These are phyloP conservation scores for Kluyveromyces dobzhanskii DNA, from an alignment of 805 yeast genomes.

Conservation along the genomic window DNA sequence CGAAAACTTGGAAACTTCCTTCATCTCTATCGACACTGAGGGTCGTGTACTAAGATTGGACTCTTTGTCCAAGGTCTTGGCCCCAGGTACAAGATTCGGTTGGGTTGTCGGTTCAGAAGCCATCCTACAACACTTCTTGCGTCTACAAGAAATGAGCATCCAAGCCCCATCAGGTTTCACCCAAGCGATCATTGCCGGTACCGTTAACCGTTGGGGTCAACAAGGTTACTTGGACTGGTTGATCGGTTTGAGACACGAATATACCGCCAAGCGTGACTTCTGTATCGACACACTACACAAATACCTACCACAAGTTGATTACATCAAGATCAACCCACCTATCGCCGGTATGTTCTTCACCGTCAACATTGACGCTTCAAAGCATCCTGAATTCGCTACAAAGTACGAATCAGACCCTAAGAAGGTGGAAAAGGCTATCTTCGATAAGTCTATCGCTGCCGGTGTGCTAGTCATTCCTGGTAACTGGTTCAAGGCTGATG, in stretches of 20 bases:
- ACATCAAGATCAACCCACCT: conserved; percentile 44
- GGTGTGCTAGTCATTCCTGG: conserved; percentile 78
- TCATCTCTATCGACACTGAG: conserved; percentile 66
- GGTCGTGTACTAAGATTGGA: conserved; percentile 88
- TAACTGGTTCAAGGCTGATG: conserved; percentile 62
- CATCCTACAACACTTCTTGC: conserved; percentile 55
- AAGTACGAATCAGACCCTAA: conserved; percentile 50
- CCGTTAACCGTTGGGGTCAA: conserved; percentile 85
- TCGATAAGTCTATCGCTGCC: conserved; percentile 47
- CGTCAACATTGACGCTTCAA: conserved; percentile 60
- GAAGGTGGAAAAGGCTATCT: conserved; percentile 56
- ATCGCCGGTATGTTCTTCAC: conserved; percentile 87
- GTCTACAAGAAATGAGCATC: conserved; percentile 72
- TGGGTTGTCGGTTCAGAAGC: conserved; percentile 73
- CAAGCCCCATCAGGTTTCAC: conserved; percentile 81
- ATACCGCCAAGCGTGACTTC: conserved; percentile 80
- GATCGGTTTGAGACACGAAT: conserved; percentile 71
- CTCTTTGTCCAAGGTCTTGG: conserved; percentile 83
- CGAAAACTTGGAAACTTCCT: conserved; percentile 62
- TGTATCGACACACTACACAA: conserved; percentile 68
- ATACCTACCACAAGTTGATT: conserved; percentile 32
- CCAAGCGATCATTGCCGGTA: conserved; percentile 58
- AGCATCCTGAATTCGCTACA: conserved; percentile 65
- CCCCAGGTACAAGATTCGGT: conserved; percentile 85
- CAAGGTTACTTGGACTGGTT: conserved; percentile 84